phyloP scores from a whole-genome alignment of 2,329 filamentous ascomycete species.

The Phialophora expanda region DNA sequence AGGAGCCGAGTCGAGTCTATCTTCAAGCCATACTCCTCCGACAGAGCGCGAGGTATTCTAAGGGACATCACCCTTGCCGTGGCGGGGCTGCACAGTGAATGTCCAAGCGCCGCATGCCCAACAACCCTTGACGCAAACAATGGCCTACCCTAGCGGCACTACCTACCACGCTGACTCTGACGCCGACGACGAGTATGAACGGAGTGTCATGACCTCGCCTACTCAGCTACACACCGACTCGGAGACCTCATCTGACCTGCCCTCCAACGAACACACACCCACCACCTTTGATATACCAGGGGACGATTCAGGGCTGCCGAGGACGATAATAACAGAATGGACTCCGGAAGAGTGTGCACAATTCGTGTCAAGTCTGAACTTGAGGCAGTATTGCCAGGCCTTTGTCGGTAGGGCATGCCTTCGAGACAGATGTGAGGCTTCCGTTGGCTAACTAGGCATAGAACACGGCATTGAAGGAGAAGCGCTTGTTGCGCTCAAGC shows the following conservation, averaged over 20 bases:
- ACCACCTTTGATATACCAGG: constrained; percentile 62
- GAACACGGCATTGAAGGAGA: constrained; percentile 96
- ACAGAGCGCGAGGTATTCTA: constrained; percentile 1
- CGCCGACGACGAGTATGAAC: constrained; percentile 70
- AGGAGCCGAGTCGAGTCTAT: background rate
- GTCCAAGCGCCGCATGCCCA: constrained; percentile 28
- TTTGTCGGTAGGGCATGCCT: constrained; percentile 69
- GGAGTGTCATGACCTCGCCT: constrained; percentile 63
- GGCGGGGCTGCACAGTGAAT: constrained; percentile 17
- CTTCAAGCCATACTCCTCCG: background rate
- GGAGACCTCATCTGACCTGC: constrained; percentile 62
- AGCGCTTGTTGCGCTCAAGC: constrained; percentile 82
- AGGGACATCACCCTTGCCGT: constrained; percentile 11
- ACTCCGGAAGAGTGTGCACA: constrained; percentile 85
- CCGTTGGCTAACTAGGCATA: constrained; percentile 47
- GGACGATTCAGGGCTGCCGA: constrained; percentile 60
- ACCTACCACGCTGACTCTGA: constrained; percentile 67
- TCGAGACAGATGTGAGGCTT: constrained; percentile 46
- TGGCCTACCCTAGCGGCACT: constrained; percentile 49
- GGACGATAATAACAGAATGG: constrained; percentile 65
- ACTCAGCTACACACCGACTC: constrained; percentile 60
- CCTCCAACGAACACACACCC: constrained; percentile 66
- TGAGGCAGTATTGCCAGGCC: constrained; percentile 79
- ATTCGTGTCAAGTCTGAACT: constrained; percentile 78
- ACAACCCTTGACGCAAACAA: constrained; percentile 37